Conservation (phyloP, 2,329 filamentous ascomycete species). For the Cytospora leucostoma region DNA sequence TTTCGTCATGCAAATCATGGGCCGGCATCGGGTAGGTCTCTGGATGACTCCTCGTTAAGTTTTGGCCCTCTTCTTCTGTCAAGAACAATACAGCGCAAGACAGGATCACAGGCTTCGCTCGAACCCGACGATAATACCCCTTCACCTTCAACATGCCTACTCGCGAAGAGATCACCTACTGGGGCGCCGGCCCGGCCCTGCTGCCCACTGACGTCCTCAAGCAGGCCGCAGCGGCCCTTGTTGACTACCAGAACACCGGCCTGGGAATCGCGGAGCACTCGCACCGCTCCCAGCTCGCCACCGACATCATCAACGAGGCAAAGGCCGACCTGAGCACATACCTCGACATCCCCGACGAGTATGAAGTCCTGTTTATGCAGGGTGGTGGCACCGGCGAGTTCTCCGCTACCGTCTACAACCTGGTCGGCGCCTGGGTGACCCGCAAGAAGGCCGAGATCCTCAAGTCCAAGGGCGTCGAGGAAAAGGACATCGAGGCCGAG, state of each 20-base stretch:
- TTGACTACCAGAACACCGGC: conserved; percentile 80
- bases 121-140: background rate
- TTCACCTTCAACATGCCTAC: conserved; percentile 59
- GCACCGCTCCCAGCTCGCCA: conserved; percentile 79
- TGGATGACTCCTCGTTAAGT: background rate
- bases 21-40: too few species aligned
- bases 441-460: conserved; percentile 63
- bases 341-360: conserved; percentile 81
- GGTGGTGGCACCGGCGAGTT: conserved; percentile 86
- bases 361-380: conserved; percentile 88
- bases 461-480: conserved; percentile 52
- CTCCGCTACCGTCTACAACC: conserved; percentile 79
- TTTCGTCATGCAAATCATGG: background rate
- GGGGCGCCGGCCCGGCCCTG: conserved; percentile 86
- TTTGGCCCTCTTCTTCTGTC: background rate
- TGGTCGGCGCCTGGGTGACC: conserved; percentile 80
- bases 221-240: conserved; percentile 71
- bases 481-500: conserved; percentile 54
- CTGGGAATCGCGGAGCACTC: conserved; percentile 88
- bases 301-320: conserved; percentile 75
- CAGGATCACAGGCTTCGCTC: background rate
- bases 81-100: background rate
- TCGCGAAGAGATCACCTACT: conserved; percentile 77
- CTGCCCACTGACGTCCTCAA: conserved; percentile 82
- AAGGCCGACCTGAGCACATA: conserved; percentile 73